Evolutionary conservation across 495 filamentous ascomycete species (phyloP).

Genomic region (Hypoxylon fuscum): DNA sequence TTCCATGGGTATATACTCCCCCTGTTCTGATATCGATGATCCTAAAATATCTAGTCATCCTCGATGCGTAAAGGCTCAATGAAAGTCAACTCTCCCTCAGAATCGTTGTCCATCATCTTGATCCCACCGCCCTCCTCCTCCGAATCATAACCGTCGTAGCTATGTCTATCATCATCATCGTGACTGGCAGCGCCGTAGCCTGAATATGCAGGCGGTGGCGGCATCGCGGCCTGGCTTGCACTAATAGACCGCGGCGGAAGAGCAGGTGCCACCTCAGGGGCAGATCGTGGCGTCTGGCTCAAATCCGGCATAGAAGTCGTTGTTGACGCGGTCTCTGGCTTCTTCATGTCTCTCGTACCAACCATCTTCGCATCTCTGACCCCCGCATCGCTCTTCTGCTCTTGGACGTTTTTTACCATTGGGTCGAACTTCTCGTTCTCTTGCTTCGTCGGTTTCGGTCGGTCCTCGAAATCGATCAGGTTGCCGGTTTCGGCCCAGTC

Average conservation of each 20-base stretch:
- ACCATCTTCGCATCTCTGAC: conserved; percentile 50
- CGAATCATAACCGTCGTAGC: conserved; percentile 53
- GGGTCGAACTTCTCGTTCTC: conserved; percentile 35
- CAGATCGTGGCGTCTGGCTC: neutral
- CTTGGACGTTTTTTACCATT: conserved; percentile 48
- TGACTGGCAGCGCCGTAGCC: conserved; percentile 33
- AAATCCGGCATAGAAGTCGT: neutral
- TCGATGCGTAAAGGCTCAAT: conserved; percentile 43
- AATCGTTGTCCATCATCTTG: conserved; percentile 62
- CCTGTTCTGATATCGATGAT: neutral
- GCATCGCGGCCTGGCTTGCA: neutral
- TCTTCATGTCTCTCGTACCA: conserved; percentile 13
- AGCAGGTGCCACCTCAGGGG: neutral
- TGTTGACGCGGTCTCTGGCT: neutral
- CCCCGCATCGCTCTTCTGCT: conserved; percentile 58
- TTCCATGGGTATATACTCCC: conserved; percentile 17
- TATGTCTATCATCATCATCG: conserved; percentile 47
- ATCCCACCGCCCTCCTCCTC: conserved; percentile 56
- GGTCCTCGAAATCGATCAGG: conserved; percentile 62
- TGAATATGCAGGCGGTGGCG: conserved; percentile 24
- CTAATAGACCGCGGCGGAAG: conserved; percentile 1
- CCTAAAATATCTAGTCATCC: conserved; percentile 16
- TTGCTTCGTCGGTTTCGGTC: conserved; percentile 40
- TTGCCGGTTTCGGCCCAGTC: conserved; percentile 42
- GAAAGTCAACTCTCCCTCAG: conserved; percentile 46